phyloP scores from a whole-genome alignment of 2,329 filamentous ascomycete species.

The Westerdykella aurantiaca region DNA sequence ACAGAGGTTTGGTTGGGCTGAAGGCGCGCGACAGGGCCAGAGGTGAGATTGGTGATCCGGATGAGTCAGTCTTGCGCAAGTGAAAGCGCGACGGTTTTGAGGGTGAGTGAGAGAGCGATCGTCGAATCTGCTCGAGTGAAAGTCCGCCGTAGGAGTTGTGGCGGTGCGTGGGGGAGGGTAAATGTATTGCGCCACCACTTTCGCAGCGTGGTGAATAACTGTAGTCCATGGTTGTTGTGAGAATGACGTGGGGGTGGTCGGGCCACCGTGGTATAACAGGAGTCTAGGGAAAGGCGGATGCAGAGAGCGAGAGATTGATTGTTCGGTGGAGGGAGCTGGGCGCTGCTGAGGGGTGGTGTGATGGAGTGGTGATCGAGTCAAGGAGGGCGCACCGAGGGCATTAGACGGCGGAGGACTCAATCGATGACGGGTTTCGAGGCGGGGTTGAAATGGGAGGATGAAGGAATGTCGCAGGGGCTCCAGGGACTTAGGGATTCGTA shows the following conservation, averaged over 20 bases:
- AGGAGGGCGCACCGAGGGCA: constrained; percentile 70
- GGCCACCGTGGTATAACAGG: background rate
- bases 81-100: constrained; percentile 71
- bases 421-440: background rate
- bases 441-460: background rate
- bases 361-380: constrained; percentile 65
- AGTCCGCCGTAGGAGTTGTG: constrained; percentile 61
- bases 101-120: constrained; percentile 87
- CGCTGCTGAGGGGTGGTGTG: constrained; percentile 50
- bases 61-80: constrained; percentile 46
- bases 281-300: background rate
- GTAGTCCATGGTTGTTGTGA: constrained; percentile 41
- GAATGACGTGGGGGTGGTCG: background rate
- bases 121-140: constrained; percentile 74
- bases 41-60: constrained; percentile 40
- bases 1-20: constrained; percentile 34
- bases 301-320: background rate
- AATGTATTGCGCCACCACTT: constrained; percentile 69
- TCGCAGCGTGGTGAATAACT: constrained; percentile 48
- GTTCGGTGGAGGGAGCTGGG: background rate
- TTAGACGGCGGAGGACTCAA: constrained; percentile 52
- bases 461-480: background rate
- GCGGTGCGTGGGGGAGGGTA: constrained; percentile 69
- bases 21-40: constrained; percentile 42
- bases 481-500: background rate